Conservation (phyloP, 352 stramenopile genomes). For the Stramenopiles sp. region DNA sequence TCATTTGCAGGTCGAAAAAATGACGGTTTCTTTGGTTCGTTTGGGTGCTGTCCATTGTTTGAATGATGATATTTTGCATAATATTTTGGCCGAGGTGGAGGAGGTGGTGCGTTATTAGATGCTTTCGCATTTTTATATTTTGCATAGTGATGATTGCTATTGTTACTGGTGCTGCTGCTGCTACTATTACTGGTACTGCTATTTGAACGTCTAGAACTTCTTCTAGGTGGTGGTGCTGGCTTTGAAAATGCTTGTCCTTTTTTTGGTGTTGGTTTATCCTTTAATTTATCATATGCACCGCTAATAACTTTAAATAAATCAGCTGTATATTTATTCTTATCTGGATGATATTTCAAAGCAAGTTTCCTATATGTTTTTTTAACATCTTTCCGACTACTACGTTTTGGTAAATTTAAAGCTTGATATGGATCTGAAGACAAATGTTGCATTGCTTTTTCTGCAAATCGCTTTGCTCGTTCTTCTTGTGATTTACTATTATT, state of each 20-base stretch:
- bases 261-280: constrained; percentile 6
- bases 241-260: constrained; percentile 8
- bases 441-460: neutral
- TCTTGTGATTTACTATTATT: neutral
- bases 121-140: neutral
- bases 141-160: neutral
- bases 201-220: neutral
- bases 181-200: neutral
- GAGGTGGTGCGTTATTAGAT: no score
- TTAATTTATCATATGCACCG: neutral
- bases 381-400: neutral
- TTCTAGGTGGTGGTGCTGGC: neutral
- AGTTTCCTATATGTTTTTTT: constrained; percentile 1
- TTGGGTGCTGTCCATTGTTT: neutral
- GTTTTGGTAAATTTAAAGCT: neutral
- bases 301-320: constrained; percentile 5
- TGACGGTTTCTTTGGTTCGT: neutral
- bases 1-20: constrained; percentile 6
- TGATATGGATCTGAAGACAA: constrained; percentile 2
- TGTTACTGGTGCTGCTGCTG: neutral
- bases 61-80: neutral
- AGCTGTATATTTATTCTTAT: constrained; percentile 2
- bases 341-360: constrained; percentile 5
- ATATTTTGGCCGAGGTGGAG: neutral
- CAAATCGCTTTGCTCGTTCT: neutral